Conservation (phyloP, 352 stramenopile species). For the Pythium phragmiticola region DNA sequence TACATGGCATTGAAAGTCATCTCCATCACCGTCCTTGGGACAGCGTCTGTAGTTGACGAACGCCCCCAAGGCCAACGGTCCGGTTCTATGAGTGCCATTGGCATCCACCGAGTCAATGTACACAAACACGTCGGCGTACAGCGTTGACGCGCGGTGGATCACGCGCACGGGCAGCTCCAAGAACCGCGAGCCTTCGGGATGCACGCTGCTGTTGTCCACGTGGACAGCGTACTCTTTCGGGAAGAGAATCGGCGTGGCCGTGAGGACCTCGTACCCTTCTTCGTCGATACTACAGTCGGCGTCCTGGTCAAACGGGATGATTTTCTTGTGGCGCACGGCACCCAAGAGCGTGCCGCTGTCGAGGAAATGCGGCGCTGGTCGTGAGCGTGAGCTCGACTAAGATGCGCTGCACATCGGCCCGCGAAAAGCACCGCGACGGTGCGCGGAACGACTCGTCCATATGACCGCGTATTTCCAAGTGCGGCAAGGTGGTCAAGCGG, state of each 20-base stretch:
- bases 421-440: slow-evolving; percentile 24
- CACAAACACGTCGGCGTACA: slow-evolving; percentile 39
- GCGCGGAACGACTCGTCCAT: slow-evolving; percentile 19
- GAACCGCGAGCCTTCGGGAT: slow-evolving; percentile 23
- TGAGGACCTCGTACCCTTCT: slow-evolving; percentile 20
- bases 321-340: slow-evolving; percentile 24
- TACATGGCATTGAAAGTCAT: slow-evolving; percentile 27
- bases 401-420: slow-evolving; percentile 25
- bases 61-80: slow-evolving; percentile 22
- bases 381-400: slow-evolving; percentile 29
- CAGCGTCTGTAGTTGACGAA: slow-evolving; percentile 31
- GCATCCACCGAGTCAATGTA: slow-evolving; percentile 26
- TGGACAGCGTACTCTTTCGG: slow-evolving; percentile 25
- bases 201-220: slow-evolving; percentile 24
- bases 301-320: slow-evolving; percentile 36
- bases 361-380: slow-evolving; percentile 25
- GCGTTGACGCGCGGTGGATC: slow-evolving; percentile 22
- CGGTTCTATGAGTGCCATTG: slow-evolving; percentile 7
- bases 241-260: slow-evolving; percentile 19
- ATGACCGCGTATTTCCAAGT: slow-evolving; percentile 23
- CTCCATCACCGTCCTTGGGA: slow-evolving; percentile 4
- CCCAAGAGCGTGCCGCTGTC: slow-evolving; percentile 34
- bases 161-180: slow-evolving; percentile 28
- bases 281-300: slow-evolving; percentile 31
- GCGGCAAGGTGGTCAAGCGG: slow-evolving; percentile 16